Conservation (phyloP, 2,329 filamentous ascomycete species). For the Aspergillus cejpii region DNA sequence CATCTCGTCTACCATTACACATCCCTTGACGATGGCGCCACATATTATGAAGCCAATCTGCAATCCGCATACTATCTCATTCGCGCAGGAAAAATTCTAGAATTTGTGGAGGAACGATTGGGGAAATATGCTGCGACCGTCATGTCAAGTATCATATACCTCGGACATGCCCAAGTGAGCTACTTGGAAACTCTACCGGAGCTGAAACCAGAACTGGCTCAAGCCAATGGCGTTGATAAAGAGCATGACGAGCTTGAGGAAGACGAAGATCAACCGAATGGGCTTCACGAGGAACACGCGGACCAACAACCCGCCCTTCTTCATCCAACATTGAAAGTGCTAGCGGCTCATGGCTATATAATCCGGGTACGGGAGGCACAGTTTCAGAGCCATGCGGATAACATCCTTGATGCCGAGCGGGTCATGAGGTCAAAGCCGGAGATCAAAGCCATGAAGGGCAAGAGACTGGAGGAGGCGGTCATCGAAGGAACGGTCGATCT, state of each 20-base stretch:
- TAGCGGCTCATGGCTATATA: slow-evolving; percentile 40
- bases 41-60: slow-evolving; percentile 78
- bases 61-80: slow-evolving; percentile 73
- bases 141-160: slow-evolving; percentile 64
- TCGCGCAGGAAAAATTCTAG: slow-evolving; percentile 72
- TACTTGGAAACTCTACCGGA: slow-evolving; percentile 41
- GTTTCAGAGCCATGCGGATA: slow-evolving; percentile 39
- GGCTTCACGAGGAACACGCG: slow-evolving; percentile 22
- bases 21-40: slow-evolving; percentile 54
- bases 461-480: slow-evolving; percentile 32
- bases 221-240: slow-evolving; percentile 23
- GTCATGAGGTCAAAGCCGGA: slow-evolving; percentile 27
- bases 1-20: slow-evolving; percentile 72
- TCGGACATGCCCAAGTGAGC: slow-evolving; percentile 62
- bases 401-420: slow-evolving; percentile 34
- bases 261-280: slow-evolving; percentile 18
- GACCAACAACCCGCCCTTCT: slow-evolving; percentile 23
- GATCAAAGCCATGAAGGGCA: slow-evolving; percentile 34
- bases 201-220: slow-evolving; percentile 19
- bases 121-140: slow-evolving; percentile 68
- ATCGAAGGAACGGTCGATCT: slow-evolving; percentile 24
- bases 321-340: slow-evolving; percentile 34
- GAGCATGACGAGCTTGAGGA: slow-evolving; percentile 19
- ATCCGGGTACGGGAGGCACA: slow-evolving; percentile 36
- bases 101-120: slow-evolving; percentile 65